Conservation (phyloP, 2,329 filamentous ascomycete genomes). For the Pestalotiopsis sp. region DNA sequence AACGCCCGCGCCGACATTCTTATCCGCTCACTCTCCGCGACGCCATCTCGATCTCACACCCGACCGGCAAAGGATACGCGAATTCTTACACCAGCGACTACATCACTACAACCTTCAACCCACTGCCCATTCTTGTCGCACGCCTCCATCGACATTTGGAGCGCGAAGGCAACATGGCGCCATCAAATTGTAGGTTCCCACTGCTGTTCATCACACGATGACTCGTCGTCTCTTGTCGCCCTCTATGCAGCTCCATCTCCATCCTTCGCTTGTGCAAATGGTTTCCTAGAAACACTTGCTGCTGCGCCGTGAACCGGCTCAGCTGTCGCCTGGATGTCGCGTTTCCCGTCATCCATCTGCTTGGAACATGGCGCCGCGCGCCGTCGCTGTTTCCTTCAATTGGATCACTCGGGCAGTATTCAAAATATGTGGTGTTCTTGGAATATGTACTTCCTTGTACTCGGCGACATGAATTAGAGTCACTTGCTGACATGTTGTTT, state of each 20-base stretch:
- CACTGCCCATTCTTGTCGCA: not conserved
- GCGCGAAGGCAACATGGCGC: conserved; percentile 3
- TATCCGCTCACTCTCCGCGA: not conserved
- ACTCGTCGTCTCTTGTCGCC: not conserved
- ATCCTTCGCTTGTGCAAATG: too few relatives aligned
- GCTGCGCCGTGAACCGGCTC: not conserved
- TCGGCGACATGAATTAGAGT: not conserved
- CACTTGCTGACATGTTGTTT: conserved; percentile 16
- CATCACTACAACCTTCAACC: not conserved
- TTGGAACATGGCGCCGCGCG: not conserved
- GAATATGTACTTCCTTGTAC: not conserved
- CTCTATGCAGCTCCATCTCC: not conserved
- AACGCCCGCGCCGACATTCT: not conserved
- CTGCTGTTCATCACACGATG: not conserved
- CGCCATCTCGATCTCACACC: too few relatives aligned
- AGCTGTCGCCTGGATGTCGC: not conserved
- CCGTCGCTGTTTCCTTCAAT: not conserved
- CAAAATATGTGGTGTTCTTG: not conserved
- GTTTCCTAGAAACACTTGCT: not conserved
- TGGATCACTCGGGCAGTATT: not conserved
- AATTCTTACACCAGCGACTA: not conserved
- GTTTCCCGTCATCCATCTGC: not conserved
- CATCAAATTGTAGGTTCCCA: conserved; percentile 7
- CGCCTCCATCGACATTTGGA: not conserved
- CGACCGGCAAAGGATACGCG: not conserved